Evolutionary conservation across 306 rosid species (phyloP), one percentile per base, ranked within the genome.

Genomic region (Dalbergia cultrata): DNA sequence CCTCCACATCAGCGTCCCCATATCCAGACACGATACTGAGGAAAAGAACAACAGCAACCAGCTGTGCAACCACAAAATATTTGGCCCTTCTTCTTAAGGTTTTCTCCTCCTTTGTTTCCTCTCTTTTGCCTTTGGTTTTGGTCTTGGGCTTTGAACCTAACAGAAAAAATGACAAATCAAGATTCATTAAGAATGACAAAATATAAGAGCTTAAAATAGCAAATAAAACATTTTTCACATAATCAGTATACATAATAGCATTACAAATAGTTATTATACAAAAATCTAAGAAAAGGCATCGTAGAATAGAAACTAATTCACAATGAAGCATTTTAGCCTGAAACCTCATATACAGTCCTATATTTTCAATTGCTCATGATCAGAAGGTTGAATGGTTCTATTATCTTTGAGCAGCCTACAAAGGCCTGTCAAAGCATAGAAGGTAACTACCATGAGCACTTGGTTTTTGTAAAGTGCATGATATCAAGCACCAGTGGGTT

Each of bases 41-140:
- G 73, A 93, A 93, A 70, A 93, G 93, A 66, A 91, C 59, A 76
- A 90, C 87, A 6, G 98, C 80, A 54, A 93, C 90, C 31, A 86
- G 61, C 86, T 93, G 98, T 13, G 95, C 84, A 5, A 31, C 89
- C 81, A 93, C 58, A 72, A 93, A 93, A 85, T 86, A 87, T 68
- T 90, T 93, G 81, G 88, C 93, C 86, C 95, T 91, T 80, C 87
- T 87, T 85, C 78, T 87, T 35, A 90, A 86, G 72, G 90, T 90
- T 85, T 83, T 90, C 86, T 93, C 95, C 76, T 90, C 98, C 74
- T 87, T 70, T 19, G 97, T 91, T 80, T 85, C 87, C 75, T 89
- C 86, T 77, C 75, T 83, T 86, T 89, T 91, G 49, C 72, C 78
- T 86, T 89, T 91, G 37, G 95, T 79, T 79, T 89, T 90, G 67